Evolutionary conservation across 176 grass and related monocot species (phyloP), one percentile per base, ranked within the genome.

Genomic region (Puya raimondii): DNA sequence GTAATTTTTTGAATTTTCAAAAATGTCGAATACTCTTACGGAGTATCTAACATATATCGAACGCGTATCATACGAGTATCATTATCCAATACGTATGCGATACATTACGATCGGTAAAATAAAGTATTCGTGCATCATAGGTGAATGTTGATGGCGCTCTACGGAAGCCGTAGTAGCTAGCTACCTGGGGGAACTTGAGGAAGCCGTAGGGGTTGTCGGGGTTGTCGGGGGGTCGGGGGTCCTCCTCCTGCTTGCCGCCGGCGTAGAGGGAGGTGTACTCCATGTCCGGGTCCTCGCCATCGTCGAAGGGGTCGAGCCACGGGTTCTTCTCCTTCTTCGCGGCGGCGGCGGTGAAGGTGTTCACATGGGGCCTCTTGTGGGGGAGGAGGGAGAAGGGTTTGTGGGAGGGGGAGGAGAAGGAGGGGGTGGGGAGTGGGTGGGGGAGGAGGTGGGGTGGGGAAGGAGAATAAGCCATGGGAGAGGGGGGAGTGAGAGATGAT

Each of bases 271-370:
- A 84, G 21, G 53, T 63, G 84, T 89, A 82, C 69, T 91, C 92
- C 65, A 89, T 76, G 16, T 87, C 73, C 12, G 87, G 86, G 71
- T 92, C 88, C 1, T 77, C 72, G 0, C 86, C 88, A 42, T 85
- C 83, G 81, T 96, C 88, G 70, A 96, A 96, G 69, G 92, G 92
- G 73, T 96, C 92, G 20, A 92, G 76, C 92, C 92, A 96, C 12
- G 88, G 86, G 74, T 96, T 96, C 83, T 89, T 85, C 72, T 96
- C 89, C 79, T 89, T 92, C 18, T 42, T 52, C 7, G 47, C 70
- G 65, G 48, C 54, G 47, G 9, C 64, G 33, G 10, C 47, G 53
- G 20, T 14, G 64, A 4, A 51, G 64, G 47, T 17, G 16, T 42
- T 5, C 17, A 64, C 4, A 26, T 4, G n/a, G 1, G 29, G 18